Base-by-base conservation (phyloP, 495 filamentous ascomycete genomes). In the Xylaria telfairii region DNA sequence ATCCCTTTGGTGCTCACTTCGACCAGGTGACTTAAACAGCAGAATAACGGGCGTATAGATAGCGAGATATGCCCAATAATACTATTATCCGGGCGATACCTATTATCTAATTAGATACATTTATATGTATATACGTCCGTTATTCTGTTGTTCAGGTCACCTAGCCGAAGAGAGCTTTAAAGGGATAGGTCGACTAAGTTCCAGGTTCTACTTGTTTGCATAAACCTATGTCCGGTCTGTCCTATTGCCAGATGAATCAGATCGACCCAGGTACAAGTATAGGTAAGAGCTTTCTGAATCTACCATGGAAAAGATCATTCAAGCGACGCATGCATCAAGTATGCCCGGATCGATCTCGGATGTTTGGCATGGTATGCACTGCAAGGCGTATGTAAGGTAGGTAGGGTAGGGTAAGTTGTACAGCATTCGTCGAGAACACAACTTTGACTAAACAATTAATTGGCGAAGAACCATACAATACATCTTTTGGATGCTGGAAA, bases 391-490 rank as follows among this genome's bases (percentile, higher is more conserved):
- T 54, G 39, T 61, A 62, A n/a, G 44, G 24, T 46, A 62, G 44
- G 56, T 60, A 69, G 56, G 67, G 67, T 51, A 69, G 28, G 15
- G 37, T 3, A 34, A 61, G 67, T 69, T 39, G 67, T 69, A 62
- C 67, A 51, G 46, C 67, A 62, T 51, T 13, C 21, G 44, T 51
- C 67, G 56, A 68, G 39, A 32, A 34, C 41, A 68, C 26, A 39
- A 28, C 26, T n/a, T 28, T 46, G 47, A 39, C n/a, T 53, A 21
- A 3, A 53, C n/a, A 49, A 28, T 39, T 46, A 49, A 28, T 39
- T 46, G 39, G 17, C 32, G 51, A 59, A 54, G 24, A 67, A 67
- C 65, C 42, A 69, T 61, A 56, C 51, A 68, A 34, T 46, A 30
- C 32, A 39, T 41, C 46, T n/a, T 51, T 9, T 61, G 54, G 41